These are phyloP conservation scores for Phytophthora cactorum DNA, from an alignment of 352 stramenopile species.

Conservation along the genomic window DNA sequence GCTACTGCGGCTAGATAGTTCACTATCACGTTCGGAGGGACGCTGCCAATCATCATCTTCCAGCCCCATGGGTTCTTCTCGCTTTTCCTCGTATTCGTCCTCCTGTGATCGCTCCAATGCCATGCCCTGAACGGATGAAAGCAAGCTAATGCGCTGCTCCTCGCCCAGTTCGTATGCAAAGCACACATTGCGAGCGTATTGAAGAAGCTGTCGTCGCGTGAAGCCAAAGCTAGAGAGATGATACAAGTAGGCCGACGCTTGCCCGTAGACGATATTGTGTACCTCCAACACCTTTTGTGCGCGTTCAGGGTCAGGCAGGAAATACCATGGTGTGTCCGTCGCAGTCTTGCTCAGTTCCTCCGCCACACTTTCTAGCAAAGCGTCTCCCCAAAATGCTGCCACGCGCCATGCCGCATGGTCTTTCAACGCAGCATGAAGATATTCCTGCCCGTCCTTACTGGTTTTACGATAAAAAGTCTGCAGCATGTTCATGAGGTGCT, in stretches of 20 bases:
- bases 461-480: conserved; percentile 77
- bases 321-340: conserved; percentile 73
- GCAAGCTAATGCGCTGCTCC: conserved; percentile 76
- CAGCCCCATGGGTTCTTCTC: conserved; percentile 36
- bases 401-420: conserved; percentile 74
- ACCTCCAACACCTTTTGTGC: conserved; percentile 75
- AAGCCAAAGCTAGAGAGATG: conserved; percentile 81
- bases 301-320: conserved; percentile 57
- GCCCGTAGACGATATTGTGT: conserved; percentile 82
- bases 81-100: conserved; percentile 51
- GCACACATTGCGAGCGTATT: conserved; percentile 78
- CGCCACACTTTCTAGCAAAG: conserved; percentile 72
- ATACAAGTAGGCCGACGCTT: conserved; percentile 77
- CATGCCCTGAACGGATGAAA: conserved; percentile 61
- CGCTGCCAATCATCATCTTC: conserved; percentile 29
- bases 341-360: conserved; percentile 82
- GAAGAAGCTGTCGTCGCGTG: conserved; percentile 63
- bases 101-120: conserved; percentile 35
- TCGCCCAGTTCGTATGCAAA: conserved; percentile 84
- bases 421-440: conserved; percentile 56
- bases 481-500: conserved; percentile 86
- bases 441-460: conserved; percentile 61
- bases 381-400: conserved; percentile 75
- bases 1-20: conserved; percentile 29
- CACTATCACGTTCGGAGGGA: conserved; percentile 26